phyloP scores from a whole-genome alignment of 495 filamentous ascomycete genomes.

The Hypoxylon perforatum region DNA sequence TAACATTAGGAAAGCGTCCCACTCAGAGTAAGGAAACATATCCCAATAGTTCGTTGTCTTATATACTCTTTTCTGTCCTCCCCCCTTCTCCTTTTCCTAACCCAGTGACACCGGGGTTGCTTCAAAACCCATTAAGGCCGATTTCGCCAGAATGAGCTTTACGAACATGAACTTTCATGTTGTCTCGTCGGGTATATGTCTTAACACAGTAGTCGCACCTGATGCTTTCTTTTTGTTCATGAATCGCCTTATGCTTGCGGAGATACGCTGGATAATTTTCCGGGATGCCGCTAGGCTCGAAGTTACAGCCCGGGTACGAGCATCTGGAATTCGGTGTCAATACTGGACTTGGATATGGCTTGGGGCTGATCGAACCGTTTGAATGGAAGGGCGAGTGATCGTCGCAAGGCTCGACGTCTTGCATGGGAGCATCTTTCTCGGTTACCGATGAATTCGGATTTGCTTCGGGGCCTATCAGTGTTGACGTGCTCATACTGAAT shows the following conservation, averaged over 20 bases:
- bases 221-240: neutral
- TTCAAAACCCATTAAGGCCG: neutral
- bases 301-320: neutral
- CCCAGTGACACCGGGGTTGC: neutral
- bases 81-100: neutral
- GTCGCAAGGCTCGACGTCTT: neutral
- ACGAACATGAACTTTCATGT: neutral
- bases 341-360: neutral
- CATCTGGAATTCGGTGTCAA: neutral
- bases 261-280: slow-evolving; percentile 6
- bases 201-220: slow-evolving; percentile 8
- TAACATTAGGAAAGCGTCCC: neutral
- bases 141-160: neutral
- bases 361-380: neutral
- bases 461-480: neutral
- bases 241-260: neutral
- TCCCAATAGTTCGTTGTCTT: neutral
- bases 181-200: slow-evolving; percentile 10
- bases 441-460: neutral
- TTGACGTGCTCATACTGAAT: neutral
- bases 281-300: neutral
- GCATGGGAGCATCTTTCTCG: neutral
- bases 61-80: slow-evolving; percentile 4
- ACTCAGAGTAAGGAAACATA: neutral
- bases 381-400: neutral